These are phyloP conservation scores for Lactarius trivialis DNA, from an alignment of 768 basidiomycete species.

Conservation along the genomic window DNA sequence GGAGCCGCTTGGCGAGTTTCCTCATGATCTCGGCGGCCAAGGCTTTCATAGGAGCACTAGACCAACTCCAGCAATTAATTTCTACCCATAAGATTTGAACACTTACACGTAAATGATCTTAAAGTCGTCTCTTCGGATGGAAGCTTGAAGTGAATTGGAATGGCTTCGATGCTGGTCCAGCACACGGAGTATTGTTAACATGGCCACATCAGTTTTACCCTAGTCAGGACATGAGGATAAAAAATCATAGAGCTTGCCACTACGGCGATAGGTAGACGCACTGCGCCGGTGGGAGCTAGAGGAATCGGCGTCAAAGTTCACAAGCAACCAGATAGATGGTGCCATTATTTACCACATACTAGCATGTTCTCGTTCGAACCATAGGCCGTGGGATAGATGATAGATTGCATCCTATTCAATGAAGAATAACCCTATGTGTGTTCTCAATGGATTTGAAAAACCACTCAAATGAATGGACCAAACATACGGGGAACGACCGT, in stretches of 20 bases:
- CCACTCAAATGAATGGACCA: background rate
- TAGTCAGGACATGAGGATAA: conserved; percentile 28
- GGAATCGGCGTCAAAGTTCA: background rate
- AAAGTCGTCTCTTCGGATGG: conserved; percentile 67
- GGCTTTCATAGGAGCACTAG: conserved; percentile 96
- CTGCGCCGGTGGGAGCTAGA: conserved; percentile 94
- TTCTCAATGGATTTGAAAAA: conserved; percentile 1
- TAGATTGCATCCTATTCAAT: conserved; percentile 92
- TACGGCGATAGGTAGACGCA: conserved; percentile 34
- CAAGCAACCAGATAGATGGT: background rate
- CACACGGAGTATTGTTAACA: conserved; percentile 88
- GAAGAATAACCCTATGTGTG: conserved; percentile 65
- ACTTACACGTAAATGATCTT: conserved; percentile 95
- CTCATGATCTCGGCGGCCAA: conserved; percentile 91
- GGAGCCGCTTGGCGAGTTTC: conserved; percentile 83
- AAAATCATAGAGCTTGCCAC: background rate
- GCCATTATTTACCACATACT: conserved; percentile 58
- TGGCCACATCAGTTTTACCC: conserved; percentile 99
- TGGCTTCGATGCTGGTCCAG: conserved; percentile 58
- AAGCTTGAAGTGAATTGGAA: conserved; percentile 34
- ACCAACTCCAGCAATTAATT: background rate
- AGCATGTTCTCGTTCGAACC: conserved; percentile 95
- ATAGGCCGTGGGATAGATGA: conserved; percentile 90
- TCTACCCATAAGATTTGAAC: background rate
- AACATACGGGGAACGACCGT: conserved; percentile 77